Evolutionary conservation across 108 stramenopile species (phyloP).

Genomic region (Conticribra weissflogii): DNA sequence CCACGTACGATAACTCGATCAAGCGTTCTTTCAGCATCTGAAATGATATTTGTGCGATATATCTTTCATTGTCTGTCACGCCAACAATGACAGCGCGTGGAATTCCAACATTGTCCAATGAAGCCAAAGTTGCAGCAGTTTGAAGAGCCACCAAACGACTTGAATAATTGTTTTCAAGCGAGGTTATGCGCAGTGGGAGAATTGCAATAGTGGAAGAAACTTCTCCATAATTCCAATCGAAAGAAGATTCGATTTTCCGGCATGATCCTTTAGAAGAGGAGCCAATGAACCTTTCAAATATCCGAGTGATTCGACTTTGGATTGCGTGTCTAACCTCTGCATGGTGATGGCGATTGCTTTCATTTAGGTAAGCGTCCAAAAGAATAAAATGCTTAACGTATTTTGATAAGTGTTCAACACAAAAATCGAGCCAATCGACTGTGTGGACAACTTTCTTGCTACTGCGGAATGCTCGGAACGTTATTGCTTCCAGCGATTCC

Average conservation of each 20-base stretch:
- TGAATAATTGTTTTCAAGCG: constrained; percentile 1
- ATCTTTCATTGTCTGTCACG: constrained; percentile 21
- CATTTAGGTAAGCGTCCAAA: neutral
- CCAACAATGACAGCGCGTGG: constrained; percentile 22
- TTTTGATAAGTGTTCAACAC: constrained; percentile 23
- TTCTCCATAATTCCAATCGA: neutral
- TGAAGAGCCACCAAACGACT: constrained; percentile 9
- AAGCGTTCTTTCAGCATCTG: constrained; percentile 4
- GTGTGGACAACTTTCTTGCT: constrained; percentile 10
- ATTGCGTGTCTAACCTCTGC: constrained; percentile 1
- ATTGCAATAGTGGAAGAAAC: constrained; percentile 29
- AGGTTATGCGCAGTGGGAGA: constrained; percentile 17
- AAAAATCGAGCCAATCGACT: constrained; percentile 29
- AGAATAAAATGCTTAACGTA: constrained; percentile 20
- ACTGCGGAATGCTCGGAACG: constrained; percentile 11
- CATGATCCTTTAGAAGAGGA: too few relatives aligned
- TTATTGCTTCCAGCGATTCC: neutral
- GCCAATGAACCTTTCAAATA: constrained; percentile 13
- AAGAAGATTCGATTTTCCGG: too few relatives aligned
- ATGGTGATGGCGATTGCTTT: neutral
- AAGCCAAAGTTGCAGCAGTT: constrained; percentile 20
- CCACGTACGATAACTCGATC: constrained; percentile 26
- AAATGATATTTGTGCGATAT: neutral
- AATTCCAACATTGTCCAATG: constrained; percentile 15
- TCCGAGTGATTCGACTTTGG: constrained; percentile 13